Base-by-base conservation (phyloP, 2,329 filamentous ascomycete species). In the Xylariaceae sp. region DNA sequence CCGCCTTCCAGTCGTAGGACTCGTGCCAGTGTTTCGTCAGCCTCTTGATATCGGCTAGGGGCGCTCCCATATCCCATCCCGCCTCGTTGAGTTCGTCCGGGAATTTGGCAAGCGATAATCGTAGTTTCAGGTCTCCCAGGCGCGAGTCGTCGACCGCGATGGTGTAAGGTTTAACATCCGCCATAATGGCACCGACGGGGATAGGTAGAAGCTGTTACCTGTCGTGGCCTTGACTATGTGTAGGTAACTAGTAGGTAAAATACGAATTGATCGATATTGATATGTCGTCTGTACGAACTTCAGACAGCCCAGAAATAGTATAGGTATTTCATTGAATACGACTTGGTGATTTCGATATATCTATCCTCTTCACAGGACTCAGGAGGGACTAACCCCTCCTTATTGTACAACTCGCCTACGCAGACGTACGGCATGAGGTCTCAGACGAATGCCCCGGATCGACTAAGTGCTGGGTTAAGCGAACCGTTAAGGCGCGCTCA, bases 41-140 rank as follows among this genome's bases (percentile, higher is more conserved):
- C 29, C 70, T 66, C 53, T 73, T 72, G 20, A 76, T 61, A 37
- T 75, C 73, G 12, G 61, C 56, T 21, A 75, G 68, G 20, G 73
- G 72, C 10, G 67, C 64, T 20, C 73, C 74, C 66, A 75, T 71
- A 45, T 75, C 71, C 74, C 74, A 76, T 19, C 54, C 72, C 7
- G 73, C 71, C 32, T 65, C 67, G 43, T 74, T 70, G 19, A 77
- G 70, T 50, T 76, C 74, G 60, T 76, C 72, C 10, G 74, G 74
- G 55, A 75, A 74, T 37, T 57, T 69, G 42, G 73, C 67, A n/a
- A 69, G 62, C 9, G 70, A 68, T 20, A 76, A 66, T 19, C 71
- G 67, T 7, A 68, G 62, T 46, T 73, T 70, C 9, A 76, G 65
- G 44, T 71, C 69, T 16, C 70, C 56, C 14, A 76, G 51, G 42